Evolutionary conservation across 768 basidiomycete species (phyloP).

Genomic region (Agaricus bisporus): DNA sequence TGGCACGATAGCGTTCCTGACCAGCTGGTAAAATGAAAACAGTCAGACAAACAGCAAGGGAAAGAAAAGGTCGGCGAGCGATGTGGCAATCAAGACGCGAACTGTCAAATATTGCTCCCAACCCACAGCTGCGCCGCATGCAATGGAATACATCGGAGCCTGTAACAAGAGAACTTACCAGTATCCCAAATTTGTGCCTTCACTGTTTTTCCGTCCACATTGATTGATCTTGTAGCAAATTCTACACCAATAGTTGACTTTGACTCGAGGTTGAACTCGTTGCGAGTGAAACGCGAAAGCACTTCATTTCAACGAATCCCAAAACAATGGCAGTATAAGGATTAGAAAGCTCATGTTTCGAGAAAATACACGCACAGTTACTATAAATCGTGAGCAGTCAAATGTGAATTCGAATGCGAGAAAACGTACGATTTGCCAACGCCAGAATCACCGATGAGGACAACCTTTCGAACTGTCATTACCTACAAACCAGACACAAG

Average conservation of each 20-base stretch:
- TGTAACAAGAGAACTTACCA: slow-evolving; percentile 43
- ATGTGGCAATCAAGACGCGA: background rate
- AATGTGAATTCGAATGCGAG: slow-evolving; percentile 1
- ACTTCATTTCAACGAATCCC: slow-evolving; percentile 41
- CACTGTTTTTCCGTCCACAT: slow-evolving; percentile 93
- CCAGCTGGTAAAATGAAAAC: slow-evolving; percentile 53
- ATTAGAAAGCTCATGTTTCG: background rate
- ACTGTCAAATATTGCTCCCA: background rate
- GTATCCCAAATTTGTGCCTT: slow-evolving; percentile 99
- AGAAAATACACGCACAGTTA: slow-evolving; percentile 46
- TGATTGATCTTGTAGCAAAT: slow-evolving; percentile 94
- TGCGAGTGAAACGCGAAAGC: slow-evolving; percentile 98
- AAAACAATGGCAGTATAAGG: slow-evolving; percentile 8
- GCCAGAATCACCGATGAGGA: slow-evolving; percentile 97
- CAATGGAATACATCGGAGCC: background rate
- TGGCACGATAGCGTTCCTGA: slow-evolving; percentile 95
- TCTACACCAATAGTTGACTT: slow-evolving; percentile 99
- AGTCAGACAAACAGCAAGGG: background rate
- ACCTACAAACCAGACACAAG: background rate
- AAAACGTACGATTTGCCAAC: slow-evolving; percentile 96
- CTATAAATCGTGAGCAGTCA: slow-evolving; percentile 26
- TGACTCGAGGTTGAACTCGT: slow-evolving; percentile 98
- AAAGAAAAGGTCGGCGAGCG: background rate
- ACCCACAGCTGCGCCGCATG: slow-evolving; percentile 10
- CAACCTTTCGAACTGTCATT: slow-evolving; percentile 54